These are phyloP conservation scores for Euphorbia schlechtendalii DNA, from an alignment of 441 rosid species.

Conservation along the genomic window DNA sequence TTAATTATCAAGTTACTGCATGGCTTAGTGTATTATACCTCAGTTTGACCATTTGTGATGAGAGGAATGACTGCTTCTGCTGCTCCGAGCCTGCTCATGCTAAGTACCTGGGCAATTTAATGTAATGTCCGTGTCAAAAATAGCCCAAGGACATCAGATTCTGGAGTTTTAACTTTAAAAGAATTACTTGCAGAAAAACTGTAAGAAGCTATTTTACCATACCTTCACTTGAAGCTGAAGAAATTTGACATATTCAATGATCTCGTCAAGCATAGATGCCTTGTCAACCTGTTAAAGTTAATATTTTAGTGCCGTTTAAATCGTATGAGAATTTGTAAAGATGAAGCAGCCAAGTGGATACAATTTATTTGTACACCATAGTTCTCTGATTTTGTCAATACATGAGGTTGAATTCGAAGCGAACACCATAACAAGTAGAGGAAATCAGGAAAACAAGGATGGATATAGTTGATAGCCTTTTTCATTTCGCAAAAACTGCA, in stretches of 20 bases:
- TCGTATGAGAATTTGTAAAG: neutral
- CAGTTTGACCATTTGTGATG: constrained; percentile 33
- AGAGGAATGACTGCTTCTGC: constrained; percentile 48
- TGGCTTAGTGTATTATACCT: constrained; percentile 25
- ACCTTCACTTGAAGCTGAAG: constrained; percentile 97
- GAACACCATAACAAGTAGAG: too few relatives aligned
- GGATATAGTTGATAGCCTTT: too few relatives aligned
- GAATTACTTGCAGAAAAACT: neutral
- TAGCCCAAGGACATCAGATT: neutral
- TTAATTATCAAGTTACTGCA: neutral
- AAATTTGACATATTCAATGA: constrained; percentile 83
- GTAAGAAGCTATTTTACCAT: constrained; percentile 7
- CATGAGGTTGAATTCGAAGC: neutral
- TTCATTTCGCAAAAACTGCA: neutral
- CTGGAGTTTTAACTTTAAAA: neutral
- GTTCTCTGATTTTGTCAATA: neutral
- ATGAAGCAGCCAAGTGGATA: neutral
- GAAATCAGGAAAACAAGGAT: too few relatives aligned
- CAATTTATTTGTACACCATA: neutral
- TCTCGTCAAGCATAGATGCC: constrained; percentile 94
- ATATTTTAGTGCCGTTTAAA: too few relatives aligned
- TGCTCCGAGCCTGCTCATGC: constrained; percentile 58
- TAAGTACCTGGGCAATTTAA: constrained; percentile 39
- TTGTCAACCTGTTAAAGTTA: constrained; percentile 59
- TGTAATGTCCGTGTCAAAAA: neutral